Percentiles rank a stretch among this genome's conserved stretches.
Evolutionary conservation across 495 filamentous ascomycete species (phyloP).

Genomic region (Aspergillus campestris): DNA sequence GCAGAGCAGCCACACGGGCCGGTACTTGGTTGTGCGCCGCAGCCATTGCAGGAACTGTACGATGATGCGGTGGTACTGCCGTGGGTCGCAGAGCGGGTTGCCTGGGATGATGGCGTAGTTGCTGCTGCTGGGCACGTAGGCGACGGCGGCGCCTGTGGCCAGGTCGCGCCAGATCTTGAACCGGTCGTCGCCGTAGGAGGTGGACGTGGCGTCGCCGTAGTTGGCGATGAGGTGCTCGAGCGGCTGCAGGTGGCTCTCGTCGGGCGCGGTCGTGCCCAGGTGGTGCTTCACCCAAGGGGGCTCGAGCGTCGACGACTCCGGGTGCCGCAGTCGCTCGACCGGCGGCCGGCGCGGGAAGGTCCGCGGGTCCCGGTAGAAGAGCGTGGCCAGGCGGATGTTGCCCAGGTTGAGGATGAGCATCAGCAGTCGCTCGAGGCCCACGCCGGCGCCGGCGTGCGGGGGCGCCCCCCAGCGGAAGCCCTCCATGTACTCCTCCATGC

Average conservation of each 20-base stretch:
- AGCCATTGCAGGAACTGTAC: slow-evolving; percentile 63
- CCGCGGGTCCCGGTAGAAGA: slow-evolving; percentile 80
- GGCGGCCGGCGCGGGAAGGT: slow-evolving; percentile 55
- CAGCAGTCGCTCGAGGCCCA: slow-evolving; percentile 79
- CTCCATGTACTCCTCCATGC: slow-evolving; percentile 81
- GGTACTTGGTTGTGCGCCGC: slow-evolving; percentile 59
- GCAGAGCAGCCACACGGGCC: slow-evolving; percentile 75
- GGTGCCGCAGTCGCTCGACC: slow-evolving; percentile 55
- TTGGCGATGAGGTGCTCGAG: slow-evolving; percentile 78
- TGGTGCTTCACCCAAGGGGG: slow-evolving; percentile 47
- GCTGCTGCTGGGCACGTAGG: slow-evolving; percentile 63
- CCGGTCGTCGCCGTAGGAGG: slow-evolving; percentile 75
- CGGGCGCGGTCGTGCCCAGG: slow-evolving; percentile 25
- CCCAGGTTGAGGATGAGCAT: slow-evolving; percentile 78
- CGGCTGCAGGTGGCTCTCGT: slow-evolving; percentile 51
- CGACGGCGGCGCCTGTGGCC: slow-evolving; percentile 66
- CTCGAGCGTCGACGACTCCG: slow-evolving; percentile 67
- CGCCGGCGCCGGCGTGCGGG: slow-evolving; percentile 83
- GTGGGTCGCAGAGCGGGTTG: slow-evolving; percentile 66
- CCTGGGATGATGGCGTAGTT: slow-evolving; percentile 73
- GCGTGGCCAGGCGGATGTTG: slow-evolving; percentile 79
- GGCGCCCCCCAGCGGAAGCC: slow-evolving; percentile 84
- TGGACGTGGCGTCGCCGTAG: slow-evolving; percentile 83
- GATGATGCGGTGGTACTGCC: slow-evolving; percentile 63
- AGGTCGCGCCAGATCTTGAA: slow-evolving; percentile 76